These are phyloP conservation scores for Rhizopogon salebrosus DNA, from an alignment of 768 basidiomycete genomes.

Conservation along the genomic window DNA sequence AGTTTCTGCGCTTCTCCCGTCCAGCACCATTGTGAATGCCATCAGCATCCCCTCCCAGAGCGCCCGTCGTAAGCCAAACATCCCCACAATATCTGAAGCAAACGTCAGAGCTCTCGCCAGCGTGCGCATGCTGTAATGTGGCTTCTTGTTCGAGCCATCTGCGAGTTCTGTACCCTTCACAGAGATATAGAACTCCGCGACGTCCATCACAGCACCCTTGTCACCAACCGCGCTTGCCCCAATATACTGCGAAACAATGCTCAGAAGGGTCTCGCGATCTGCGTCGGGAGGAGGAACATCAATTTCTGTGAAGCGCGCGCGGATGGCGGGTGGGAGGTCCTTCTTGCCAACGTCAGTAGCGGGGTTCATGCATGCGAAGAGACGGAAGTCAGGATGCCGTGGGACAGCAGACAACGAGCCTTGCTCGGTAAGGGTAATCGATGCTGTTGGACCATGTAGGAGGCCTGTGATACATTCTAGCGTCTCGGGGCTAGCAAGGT, in stretches of 20 bases:
- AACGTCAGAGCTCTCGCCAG: constrained; percentile 87
- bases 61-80: constrained; percentile 78
- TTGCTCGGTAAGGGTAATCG: constrained; percentile 90
- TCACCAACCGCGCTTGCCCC: constrained; percentile 80
- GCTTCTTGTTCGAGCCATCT: constrained; percentile 88
- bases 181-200: constrained; percentile 84
- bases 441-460: constrained; percentile 78
- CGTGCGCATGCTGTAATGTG: constrained; percentile 97
- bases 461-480: constrained; percentile 89
- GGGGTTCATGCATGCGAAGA: constrained; percentile 99
- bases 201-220: constrained; percentile 80
- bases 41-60: constrained; percentile 97
- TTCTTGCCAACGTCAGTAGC: constrained; percentile 99
- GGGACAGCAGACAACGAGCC: constrained; percentile 86
- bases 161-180: constrained; percentile 82
- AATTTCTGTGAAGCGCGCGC: constrained; percentile 90
- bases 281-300: constrained; percentile 93
- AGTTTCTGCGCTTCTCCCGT: constrained; percentile 58
- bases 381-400: constrained; percentile 91
- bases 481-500: constrained; percentile 90
- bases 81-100: constrained; percentile 71
- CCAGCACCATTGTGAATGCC: constrained; percentile 96
- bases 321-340: constrained; percentile 87
- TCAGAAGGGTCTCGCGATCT: constrained; percentile 83
- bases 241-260: constrained; percentile 87